These are phyloP conservation scores for Alloascoidea hylecoeti DNA, from an alignment of 805 yeast species.

Conservation along the genomic window DNA sequence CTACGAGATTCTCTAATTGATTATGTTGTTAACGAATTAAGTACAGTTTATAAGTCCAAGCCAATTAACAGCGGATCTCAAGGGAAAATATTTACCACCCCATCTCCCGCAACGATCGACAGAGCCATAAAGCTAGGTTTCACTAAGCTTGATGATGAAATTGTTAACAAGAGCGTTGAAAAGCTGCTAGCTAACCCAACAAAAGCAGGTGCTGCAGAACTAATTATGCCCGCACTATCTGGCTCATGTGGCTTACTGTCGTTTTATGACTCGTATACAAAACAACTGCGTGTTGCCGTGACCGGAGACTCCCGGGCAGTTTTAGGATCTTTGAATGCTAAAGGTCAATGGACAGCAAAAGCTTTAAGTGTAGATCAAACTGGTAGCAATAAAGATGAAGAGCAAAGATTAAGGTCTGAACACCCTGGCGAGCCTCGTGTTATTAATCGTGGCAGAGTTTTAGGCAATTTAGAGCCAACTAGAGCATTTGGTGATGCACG, in stretches of 20 bases:
- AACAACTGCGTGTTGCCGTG: constrained; percentile 74
- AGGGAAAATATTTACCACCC: constrained; percentile 26
- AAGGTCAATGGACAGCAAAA: constrained; percentile 74
- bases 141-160: constrained; percentile 69
- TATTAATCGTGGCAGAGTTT: constrained; percentile 76
- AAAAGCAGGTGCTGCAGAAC: constrained; percentile 49
- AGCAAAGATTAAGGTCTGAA: constrained; percentile 64
- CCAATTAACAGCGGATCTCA: constrained; percentile 24
- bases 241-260: constrained; percentile 91
- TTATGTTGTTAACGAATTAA: constrained; percentile 65
- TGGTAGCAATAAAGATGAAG: constrained; percentile 83
- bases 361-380: constrained; percentile 88
- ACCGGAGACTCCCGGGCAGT: constrained; percentile 95
- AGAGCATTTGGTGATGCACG: constrained; percentile 97
- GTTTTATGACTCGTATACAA: constrained; percentile 67
- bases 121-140: constrained; percentile 74
- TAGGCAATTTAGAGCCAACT: constrained; percentile 90
- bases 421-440: constrained; percentile 80
- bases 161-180: constrained; percentile 63
- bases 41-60: constrained; percentile 29
- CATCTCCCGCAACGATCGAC: constrained; percentile 58
- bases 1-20: constrained; percentile 68
- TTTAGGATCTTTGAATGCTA: constrained; percentile 52
- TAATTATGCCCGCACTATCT: constrained; percentile 82
- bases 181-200: constrained; percentile 54